phyloP scores from a whole-genome alignment of 495 filamentous ascomycete species.

The Aspergillus wentii region DNA sequence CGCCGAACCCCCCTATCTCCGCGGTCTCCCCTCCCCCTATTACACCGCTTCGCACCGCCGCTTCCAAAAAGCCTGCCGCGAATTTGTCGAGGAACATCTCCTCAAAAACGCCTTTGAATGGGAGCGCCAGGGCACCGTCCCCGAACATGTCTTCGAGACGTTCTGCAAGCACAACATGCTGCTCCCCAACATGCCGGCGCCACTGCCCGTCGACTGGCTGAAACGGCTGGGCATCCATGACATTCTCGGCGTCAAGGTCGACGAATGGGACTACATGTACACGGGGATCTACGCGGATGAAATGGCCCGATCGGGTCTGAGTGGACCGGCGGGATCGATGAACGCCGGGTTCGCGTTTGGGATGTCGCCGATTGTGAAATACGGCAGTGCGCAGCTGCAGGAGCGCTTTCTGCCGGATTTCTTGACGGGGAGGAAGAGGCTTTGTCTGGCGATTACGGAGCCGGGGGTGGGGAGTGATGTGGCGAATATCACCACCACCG shows the following conservation, averaged over 20 bases:
- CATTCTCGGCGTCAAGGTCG: constrained; percentile 64
- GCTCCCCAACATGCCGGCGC: constrained; percentile 58
- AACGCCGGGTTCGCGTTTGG: constrained; percentile 70
- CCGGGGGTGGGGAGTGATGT: constrained; percentile 70
- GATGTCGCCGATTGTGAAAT: constrained; percentile 65
- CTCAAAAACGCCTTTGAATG: constrained; percentile 58
- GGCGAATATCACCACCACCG: constrained; percentile 63
- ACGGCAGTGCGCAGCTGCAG: constrained; percentile 53
- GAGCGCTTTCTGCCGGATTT: constrained; percentile 61
- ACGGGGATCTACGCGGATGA: constrained; percentile 66
- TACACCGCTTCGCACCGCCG: constrained; percentile 54
- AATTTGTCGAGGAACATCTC: constrained; percentile 57
- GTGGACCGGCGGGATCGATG: constrained; percentile 54
- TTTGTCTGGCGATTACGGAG: constrained; percentile 76
- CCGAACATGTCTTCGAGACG: constrained; percentile 52
- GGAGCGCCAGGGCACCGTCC: constrained; percentile 58
- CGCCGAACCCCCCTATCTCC: constrained; percentile 68
- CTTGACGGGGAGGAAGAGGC: constrained; percentile 58
- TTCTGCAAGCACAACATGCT: constrained; percentile 63
- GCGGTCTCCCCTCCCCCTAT: constrained; percentile 65
- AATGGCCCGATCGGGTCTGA: constrained; percentile 56
- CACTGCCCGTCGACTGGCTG: constrained; percentile 63
- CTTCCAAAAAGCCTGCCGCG: constrained; percentile 66
- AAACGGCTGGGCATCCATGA: constrained; percentile 59
- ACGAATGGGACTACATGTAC: constrained; percentile 72